Percentiles rank a stretch among this genome's conserved stretches.
Conservation (phyloP, 139 green algal species). For the Chlorella vulgaris region DNA sequence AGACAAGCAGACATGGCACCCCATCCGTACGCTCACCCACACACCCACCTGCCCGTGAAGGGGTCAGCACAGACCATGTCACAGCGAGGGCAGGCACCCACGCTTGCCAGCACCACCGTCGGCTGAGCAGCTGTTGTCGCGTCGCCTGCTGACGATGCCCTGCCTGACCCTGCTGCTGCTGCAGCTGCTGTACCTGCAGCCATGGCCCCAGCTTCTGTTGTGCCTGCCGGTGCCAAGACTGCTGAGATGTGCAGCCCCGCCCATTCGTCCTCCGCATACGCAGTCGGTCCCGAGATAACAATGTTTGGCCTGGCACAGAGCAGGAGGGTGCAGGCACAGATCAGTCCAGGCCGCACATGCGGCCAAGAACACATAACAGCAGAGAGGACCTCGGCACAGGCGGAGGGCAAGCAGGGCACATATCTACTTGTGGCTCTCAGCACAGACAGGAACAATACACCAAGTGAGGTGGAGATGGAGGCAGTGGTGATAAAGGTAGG, state of each 20-base stretch:
- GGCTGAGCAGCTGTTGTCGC: not conserved
- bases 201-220: too few species aligned
- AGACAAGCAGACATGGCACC: not conserved
- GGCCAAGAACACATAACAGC: too few species aligned
- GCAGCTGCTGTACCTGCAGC: not conserved
- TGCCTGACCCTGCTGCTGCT: too few species aligned
- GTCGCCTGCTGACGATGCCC: too few species aligned
- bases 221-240: too few species aligned
- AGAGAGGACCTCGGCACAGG: too few species aligned
- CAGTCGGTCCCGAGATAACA: slow-evolving; percentile 49
- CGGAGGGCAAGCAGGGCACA: not conserved
- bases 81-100: slow-evolving; percentile 56
- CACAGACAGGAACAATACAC: not conserved
- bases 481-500: too few species aligned
- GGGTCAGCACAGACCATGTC: slow-evolving; percentile 60
- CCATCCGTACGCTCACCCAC: not conserved
- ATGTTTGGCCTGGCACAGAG: slow-evolving; percentile 67
- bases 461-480: too few species aligned
- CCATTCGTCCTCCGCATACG: slow-evolving; percentile 76
- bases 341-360: too few species aligned
- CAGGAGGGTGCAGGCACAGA: not conserved
- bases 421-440: too few species aligned
- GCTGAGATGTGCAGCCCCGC: slow-evolving; percentile 33
- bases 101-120: slow-evolving; percentile 21
- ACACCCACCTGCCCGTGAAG: slow-evolving; percentile 28